Evolutionary conservation across 2,329 filamentous ascomycete species (phyloP), one percentile per base, ranked within the genome.

Genomic region (Phaeosphaeriaceae sp.): DNA sequence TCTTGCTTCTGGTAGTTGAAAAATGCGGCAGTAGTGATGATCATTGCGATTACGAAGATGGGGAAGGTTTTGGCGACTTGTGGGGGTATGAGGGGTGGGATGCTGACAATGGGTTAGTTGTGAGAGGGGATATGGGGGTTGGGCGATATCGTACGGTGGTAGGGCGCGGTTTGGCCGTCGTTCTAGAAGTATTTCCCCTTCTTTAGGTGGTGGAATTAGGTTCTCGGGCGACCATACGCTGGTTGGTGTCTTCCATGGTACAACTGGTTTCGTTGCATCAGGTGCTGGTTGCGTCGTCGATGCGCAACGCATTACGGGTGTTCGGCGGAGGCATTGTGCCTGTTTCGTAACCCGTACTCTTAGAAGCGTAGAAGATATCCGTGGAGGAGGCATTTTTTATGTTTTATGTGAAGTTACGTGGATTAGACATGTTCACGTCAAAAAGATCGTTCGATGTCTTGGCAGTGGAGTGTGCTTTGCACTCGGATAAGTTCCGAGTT

Each of bases 1-100:
- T 89, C 91, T 48, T 87, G 85, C 75, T 97, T 97, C 74, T 99
- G 93, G 83, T 99, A 97, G 83, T 99, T 99, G 88, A 99, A 97
- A 75, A 99, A 97, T 61, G 88, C 90, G 52, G 95, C 78, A 59
- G 87, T 87, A 60, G 87, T 88, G 46, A 82, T 80, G 40, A 84
- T 83, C 62, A 96, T 85, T 56, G 90, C 79, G 56, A 83, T 74
- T 44, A 88, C 71, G 81, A 97, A 97, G 71, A 96, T 77, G 45
- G 93, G 93, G 28, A 96, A 75, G 1, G 90, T 91, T 63, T 83
- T 83, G 46, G 56, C 35, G 46, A 72, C 54, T 55, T 71, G 65
- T 0, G 51, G 56, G 37, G 68, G 58, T 34, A 72, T 68, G n/a
- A 71, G 51, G 15, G 70, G 70, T 4, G 70, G 70, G 20, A 72